Conservation (phyloP, 2,329 filamentous ascomycete species). For the Monilinia polystroma region DNA sequence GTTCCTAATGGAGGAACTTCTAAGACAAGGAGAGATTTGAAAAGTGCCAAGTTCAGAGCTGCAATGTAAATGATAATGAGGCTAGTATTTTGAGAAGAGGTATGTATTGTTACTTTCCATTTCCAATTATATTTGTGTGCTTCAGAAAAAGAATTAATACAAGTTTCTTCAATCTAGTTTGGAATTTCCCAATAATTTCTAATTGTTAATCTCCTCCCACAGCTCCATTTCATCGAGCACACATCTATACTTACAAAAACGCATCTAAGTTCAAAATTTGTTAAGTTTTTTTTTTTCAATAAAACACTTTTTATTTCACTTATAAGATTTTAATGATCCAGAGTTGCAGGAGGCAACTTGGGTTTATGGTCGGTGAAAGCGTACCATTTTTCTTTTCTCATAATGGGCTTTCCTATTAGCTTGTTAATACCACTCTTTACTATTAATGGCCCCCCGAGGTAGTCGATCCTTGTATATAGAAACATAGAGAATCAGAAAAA, state of each 20-base stretch:
- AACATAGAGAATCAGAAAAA: neutral
- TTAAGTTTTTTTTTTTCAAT: neutral
- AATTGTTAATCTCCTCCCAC: neutral
- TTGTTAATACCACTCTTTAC: neutral
- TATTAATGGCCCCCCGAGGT: neutral
- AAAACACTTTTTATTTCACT: no score
- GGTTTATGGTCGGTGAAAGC: neutral
- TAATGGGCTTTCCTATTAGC: neutral
- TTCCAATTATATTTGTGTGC: accelerated
- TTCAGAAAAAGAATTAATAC: neutral
- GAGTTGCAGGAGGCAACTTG: neutral
- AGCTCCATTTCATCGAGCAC: neutral
- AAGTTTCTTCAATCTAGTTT: neutral
- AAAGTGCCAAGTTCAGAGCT: neutral
- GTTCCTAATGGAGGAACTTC: neutral
- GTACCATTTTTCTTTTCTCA: neutral
- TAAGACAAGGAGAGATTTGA: neutral
- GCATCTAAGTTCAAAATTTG: no score
- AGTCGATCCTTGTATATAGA: neutral
- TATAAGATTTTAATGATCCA: neutral
- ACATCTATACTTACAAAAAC: neutral
- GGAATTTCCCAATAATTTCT: neutral
- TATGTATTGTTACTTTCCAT: neutral
- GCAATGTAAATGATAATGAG: neutral
- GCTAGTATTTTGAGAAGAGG: neutral